Evolutionary conservation across 2,329 filamentous ascomycete genomes (phyloP).

Genomic region (Teratosphaeriaceae sp.): DNA sequence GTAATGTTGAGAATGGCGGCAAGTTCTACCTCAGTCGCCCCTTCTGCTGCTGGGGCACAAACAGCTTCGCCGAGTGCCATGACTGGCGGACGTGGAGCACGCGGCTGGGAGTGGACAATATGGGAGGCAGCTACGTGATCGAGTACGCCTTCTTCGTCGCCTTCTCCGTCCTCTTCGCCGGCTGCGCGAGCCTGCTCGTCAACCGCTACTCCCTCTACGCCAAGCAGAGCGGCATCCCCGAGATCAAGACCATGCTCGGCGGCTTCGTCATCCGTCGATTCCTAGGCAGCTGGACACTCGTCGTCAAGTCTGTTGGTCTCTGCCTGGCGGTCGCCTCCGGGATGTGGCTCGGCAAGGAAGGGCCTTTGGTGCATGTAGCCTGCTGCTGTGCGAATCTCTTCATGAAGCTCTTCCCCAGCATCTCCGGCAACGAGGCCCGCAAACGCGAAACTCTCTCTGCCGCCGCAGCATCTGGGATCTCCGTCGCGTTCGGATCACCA

Average conservation of each 20-base stretch:
- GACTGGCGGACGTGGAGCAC: slow-evolving; percentile 85
- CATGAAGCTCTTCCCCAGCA: slow-evolving; percentile 76
- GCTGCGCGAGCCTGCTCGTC: slow-evolving; percentile 70
- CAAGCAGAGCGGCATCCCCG: slow-evolving; percentile 91
- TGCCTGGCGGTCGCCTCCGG: slow-evolving; percentile 88
- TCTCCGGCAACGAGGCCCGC: slow-evolving; percentile 85
- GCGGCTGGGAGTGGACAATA: slow-evolving; percentile 60
- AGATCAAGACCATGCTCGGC: slow-evolving; percentile 93
- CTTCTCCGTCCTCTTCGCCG: slow-evolving; percentile 82
- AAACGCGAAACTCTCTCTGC: slow-evolving; percentile 92
- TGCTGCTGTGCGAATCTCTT: slow-evolving; percentile 94
- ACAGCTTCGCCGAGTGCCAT: slow-evolving; percentile 68
- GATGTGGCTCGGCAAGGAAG: slow-evolving; percentile 95
- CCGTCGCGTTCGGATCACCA: slow-evolving; percentile 87
- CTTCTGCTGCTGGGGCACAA: slow-evolving; percentile 92
- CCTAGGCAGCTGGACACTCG: slow-evolving; percentile 78
- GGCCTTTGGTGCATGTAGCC: slow-evolving; percentile 88
- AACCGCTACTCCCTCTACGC: slow-evolving; percentile 80
- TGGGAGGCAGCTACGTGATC: slow-evolving; percentile 68
- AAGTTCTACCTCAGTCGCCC: slow-evolving; percentile 80
- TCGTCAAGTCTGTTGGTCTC: slow-evolving; percentile 83
- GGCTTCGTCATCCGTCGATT: slow-evolving; percentile 89
- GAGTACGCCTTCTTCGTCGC: slow-evolving; percentile 82
- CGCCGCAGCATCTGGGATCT: slow-evolving; percentile 85
- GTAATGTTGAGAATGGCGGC: slow-evolving; percentile 67